Percentiles rank a stretch among this genome's conserved stretches.
These are phyloP conservation scores for Trichoderma asperelloides DNA, from an alignment of 495 filamentous ascomycete genomes.

Conservation along the genomic window DNA sequence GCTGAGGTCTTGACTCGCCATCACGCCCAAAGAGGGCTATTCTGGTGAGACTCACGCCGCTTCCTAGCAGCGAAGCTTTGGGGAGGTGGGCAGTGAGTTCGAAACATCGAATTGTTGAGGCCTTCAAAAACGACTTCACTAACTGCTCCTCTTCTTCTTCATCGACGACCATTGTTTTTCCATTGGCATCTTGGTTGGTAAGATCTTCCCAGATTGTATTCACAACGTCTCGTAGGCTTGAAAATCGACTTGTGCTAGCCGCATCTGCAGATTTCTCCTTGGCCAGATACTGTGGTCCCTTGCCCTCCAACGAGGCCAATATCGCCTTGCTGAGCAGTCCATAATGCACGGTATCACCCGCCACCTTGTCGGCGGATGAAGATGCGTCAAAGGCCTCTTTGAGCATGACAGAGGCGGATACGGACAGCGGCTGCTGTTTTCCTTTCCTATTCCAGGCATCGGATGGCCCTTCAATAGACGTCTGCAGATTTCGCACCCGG, in stretches of 20 bases:
- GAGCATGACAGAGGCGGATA: slow-evolving; percentile 44
- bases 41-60: slow-evolving; percentile 34
- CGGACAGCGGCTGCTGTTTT: slow-evolving; percentile 42
- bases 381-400: slow-evolving; percentile 36
- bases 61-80: slow-evolving; percentile 44
- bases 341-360: slow-evolving; percentile 51
- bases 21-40: slow-evolving; percentile 23
- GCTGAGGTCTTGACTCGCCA: slow-evolving; percentile 1
- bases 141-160: not conserved
- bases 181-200: not conserved
- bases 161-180: not conserved
- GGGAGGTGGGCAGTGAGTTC: slow-evolving; percentile 35
- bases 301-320: slow-evolving; percentile 23
- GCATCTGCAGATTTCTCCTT: not conserved
- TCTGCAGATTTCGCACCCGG: slow-evolving; percentile 42
- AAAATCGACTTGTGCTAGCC: not conserved
- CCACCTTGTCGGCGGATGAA: slow-evolving; percentile 37
- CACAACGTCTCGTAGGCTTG: not conserved
- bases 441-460: slow-evolving; percentile 49
- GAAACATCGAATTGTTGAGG: slow-evolving; percentile 25
- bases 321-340: slow-evolving; percentile 49
- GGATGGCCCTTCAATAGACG: slow-evolving; percentile 26
- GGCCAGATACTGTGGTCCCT: slow-evolving; percentile 5
- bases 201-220: not conserved
- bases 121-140: slow-evolving; percentile 19